Conservation (phyloP, 2,329 filamentous ascomycete species). For the Berkeleyomyces basicola region DNA sequence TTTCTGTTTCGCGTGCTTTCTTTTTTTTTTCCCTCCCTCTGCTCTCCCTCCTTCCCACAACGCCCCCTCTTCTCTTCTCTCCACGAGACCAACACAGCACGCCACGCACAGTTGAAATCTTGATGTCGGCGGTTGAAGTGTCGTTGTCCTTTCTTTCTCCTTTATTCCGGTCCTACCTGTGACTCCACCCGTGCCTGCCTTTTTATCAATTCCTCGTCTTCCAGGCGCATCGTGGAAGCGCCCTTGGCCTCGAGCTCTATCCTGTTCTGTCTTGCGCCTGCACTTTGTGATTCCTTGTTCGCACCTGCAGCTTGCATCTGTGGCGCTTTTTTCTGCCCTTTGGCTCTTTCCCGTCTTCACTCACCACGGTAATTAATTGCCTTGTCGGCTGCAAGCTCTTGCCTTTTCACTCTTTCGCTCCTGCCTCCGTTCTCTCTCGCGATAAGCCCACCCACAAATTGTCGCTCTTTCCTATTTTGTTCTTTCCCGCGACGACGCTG, state of each 20-base stretch:
- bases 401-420: neutral
- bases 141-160: neutral
- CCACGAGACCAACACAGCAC: neutral
- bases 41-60: neutral
- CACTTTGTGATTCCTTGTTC: conserved; percentile 1
- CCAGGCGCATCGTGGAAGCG: neutral
- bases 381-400: neutral
- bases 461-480: neutral
- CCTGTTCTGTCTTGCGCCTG: neutral
- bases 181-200: neutral
- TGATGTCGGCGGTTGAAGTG: neutral
- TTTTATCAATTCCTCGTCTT: neutral
- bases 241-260: neutral
- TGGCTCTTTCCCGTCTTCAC: neutral
- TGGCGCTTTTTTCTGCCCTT: neutral
- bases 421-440: neutral
- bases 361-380: neutral
- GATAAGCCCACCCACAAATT: conserved; percentile 1
- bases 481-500: neutral
- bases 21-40: neutral
- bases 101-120: neutral
- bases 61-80: neutral
- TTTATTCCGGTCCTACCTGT: neutral
- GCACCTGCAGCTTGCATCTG: conserved; percentile 1
- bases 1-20: neutral